Percentiles rank a stretch among this genome's conserved stretches.
These are phyloP conservation scores for Actinomucor elegans DNA, from an alignment of 371 early-diverging fungal species.

Conservation along the genomic window DNA sequence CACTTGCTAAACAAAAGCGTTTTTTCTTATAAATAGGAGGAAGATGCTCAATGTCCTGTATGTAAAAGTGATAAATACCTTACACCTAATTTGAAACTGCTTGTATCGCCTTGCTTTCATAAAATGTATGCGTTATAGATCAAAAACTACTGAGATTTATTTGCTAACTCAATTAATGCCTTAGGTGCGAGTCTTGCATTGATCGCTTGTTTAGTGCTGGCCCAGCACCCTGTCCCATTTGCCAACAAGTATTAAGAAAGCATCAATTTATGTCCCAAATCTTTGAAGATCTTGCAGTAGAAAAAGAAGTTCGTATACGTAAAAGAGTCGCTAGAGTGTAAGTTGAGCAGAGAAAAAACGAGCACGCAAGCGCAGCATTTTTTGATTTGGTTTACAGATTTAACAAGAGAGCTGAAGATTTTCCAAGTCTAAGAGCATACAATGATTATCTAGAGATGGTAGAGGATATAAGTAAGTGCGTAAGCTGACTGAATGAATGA, in stretches of 20 bases:
- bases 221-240: slow-evolving; percentile 93
- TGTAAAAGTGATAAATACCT: slow-evolving; percentile 95
- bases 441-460: slow-evolving; percentile 93
- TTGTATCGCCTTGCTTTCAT: slow-evolving; percentile 98
- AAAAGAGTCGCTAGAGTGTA: slow-evolving; percentile 79
- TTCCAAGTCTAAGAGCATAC: slow-evolving; percentile 70
- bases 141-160: not conserved
- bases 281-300: slow-evolving; percentile 93
- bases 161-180: not conserved
- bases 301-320: slow-evolving; percentile 93
- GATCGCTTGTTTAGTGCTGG: slow-evolving; percentile 82
- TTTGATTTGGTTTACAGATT: slow-evolving; percentile 49
- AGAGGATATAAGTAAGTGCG: slow-evolving; percentile 79
- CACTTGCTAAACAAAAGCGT: too few relatives aligned
- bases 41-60: slow-evolving; percentile 91
- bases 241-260: slow-evolving; percentile 79
- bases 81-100: slow-evolving; percentile 89
- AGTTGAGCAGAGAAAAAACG: slow-evolving; percentile 12
- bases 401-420: slow-evolving; percentile 92
- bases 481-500: not conserved
- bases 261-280: slow-evolving; percentile 85
- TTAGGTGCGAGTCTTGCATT: slow-evolving; percentile 92
- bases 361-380: not conserved
- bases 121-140: slow-evolving; percentile 75
- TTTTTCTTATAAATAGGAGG: slow-evolving; percentile 48